These are phyloP conservation scores for Argentina anserina DNA, from an alignment of 306 rosid genomes.

Conservation along the genomic window DNA sequence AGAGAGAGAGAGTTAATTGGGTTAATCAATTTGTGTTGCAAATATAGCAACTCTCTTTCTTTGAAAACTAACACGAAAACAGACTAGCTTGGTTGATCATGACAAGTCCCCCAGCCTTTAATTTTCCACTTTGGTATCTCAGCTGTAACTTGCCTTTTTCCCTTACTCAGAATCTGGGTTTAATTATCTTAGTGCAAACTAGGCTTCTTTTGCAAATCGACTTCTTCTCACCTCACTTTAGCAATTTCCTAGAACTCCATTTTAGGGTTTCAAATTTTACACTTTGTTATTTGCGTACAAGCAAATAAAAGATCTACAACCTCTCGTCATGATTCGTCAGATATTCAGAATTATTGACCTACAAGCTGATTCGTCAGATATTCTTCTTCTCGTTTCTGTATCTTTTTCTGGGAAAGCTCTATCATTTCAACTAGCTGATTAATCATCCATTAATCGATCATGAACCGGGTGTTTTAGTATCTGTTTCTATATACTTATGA, in stretches of 20 bases:
- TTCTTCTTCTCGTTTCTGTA: not conserved
- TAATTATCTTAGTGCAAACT: conserved; percentile 5
- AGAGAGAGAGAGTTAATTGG: conserved; percentile 21
- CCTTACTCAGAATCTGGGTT: conserved; percentile 27
- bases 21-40: conserved; percentile 2
- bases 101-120: conserved; percentile 49
- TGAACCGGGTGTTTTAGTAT: not conserved
- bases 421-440: not conserved
- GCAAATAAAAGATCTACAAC: not conserved
- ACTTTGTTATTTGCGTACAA: not conserved
- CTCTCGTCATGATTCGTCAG: not conserved
- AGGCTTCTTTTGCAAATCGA: conserved; percentile 14
- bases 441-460: not conserved
- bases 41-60: not conserved
- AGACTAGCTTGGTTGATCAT: conserved; percentile 13
- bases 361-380: not conserved
- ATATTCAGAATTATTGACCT: not conserved
- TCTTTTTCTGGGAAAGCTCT: not conserved
- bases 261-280: conserved; percentile 7
- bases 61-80: not conserved
- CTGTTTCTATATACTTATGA: not conserved
- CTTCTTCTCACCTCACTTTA: not conserved
- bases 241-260: conserved; percentile 11
- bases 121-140: conserved; percentile 20
- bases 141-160: conserved; percentile 29